These are phyloP conservation scores for Epichloe typhina DNA, from an alignment of 2,329 filamentous ascomycete genomes.

Conservation along the genomic window DNA sequence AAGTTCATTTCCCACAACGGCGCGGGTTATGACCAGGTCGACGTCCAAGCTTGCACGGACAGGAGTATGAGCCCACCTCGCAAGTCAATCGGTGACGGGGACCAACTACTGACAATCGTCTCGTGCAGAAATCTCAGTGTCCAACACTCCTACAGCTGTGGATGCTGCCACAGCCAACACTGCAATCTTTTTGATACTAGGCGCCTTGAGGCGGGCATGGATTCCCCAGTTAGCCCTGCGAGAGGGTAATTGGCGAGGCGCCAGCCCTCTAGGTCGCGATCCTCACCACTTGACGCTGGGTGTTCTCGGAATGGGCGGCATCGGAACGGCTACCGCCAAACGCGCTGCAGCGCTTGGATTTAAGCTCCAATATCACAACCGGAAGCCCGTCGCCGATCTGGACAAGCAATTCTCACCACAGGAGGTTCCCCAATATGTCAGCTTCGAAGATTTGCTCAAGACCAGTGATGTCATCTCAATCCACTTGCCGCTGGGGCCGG, in stretches of 20 bases:
- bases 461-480: conserved; percentile 41
- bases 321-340: conserved; percentile 34
- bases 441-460: conserved; percentile 39
- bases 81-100: too few species aligned
- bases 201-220: conserved; percentile 54
- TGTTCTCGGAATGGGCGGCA: conserved; percentile 47
- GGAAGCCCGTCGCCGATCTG: conserved; percentile 20
- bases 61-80: conserved; percentile 3
- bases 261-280: conserved; percentile 43
- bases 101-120: background rate
- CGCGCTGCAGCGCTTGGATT: conserved; percentile 42
- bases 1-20: conserved; percentile 29
- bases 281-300: conserved; percentile 51
- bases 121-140: conserved; percentile 37
- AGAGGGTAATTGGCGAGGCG: conserved; percentile 43
- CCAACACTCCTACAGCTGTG: conserved; percentile 54
- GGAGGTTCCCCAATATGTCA: conserved; percentile 24
- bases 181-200: conserved; percentile 58
- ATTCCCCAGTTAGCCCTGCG: conserved; percentile 42
- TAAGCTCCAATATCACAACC: conserved; percentile 46
- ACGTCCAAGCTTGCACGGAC: conserved; percentile 46
- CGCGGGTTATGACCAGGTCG: conserved; percentile 56
- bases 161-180: conserved; percentile 60
- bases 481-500: conserved; percentile 37
- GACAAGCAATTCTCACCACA: conserved; percentile 25